Percentiles rank a stretch among this genome's conserved stretches.
Evolutionary conservation across 1,284 basidiomycete genomes (phyloP).

Genomic region (Termitomyces sp.): DNA sequence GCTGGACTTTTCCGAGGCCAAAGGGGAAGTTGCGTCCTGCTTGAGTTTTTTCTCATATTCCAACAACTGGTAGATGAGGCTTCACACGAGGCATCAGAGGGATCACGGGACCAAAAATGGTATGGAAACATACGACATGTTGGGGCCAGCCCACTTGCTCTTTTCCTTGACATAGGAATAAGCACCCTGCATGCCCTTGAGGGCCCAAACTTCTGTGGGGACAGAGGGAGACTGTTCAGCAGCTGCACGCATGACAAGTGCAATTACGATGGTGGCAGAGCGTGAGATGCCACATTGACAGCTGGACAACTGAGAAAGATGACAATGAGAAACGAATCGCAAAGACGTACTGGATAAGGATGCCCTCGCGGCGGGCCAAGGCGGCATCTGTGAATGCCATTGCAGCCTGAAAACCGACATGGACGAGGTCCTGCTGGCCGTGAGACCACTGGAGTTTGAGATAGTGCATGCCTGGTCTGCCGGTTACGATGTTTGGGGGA

Average conservation of each 20-base stretch:
- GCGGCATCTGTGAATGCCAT: conserved; percentile 81
- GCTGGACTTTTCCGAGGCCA: conserved; percentile 43
- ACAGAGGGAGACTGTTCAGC: conserved; percentile 63
- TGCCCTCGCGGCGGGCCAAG: conserved; percentile 66
- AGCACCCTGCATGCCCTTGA: conserved; percentile 88
- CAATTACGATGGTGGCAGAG: conserved; percentile 90
- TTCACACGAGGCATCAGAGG: conserved; percentile 27
- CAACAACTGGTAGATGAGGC: conserved; percentile 93
- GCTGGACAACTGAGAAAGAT: conserved; percentile 36
- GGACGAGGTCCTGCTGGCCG: conserved; percentile 83
- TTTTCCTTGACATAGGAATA: conserved; percentile 89
- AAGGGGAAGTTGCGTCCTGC: conserved; percentile 42
- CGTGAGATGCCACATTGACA: conserved; percentile 97
- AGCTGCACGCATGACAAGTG: conserved; percentile 92
- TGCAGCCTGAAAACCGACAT: conserved; percentile 70
- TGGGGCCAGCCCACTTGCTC: conserved; percentile 87
- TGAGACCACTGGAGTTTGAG: conserved; percentile 95
- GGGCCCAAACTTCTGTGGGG: conserved; percentile 70
- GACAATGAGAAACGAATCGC: conserved; percentile 5
- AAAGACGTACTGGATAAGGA: conserved; percentile 80
- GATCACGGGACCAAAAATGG: conserved; percentile 7
- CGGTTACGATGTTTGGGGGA: conserved; percentile 57
- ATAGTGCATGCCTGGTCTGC: conserved; percentile 80
- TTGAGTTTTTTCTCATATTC: conserved; percentile 87
- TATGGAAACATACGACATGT: conserved; percentile 79